Base-by-base conservation (phyloP, 225 moss, liverwort and hornwort genomes). In the Pseudisothecium myosuroides region DNA sequence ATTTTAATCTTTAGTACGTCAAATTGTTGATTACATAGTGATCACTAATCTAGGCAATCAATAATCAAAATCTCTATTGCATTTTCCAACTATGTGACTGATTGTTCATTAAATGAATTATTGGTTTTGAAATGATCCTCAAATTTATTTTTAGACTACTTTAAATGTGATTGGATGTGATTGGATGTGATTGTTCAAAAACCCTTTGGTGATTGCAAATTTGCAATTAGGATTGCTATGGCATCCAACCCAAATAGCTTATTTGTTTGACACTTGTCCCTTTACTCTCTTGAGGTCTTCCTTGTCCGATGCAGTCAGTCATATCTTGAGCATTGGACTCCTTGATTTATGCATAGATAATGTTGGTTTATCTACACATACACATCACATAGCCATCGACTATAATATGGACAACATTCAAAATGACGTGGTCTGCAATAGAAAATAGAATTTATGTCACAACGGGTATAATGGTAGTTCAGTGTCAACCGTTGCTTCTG, bases 351-450 rank as follows among this genome's bases (percentile, higher is more conserved):
- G 3, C 5, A 41, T 41, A 68, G 12, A 39, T 4, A 4, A 8
- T 1, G 4, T 15, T 26, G 14, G 8, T 71, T 26, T 41, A 26
- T 5, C 0, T 26, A 1, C 2, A 26, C 0, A 7, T 6, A 26
- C 1, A 4, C n/a, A 41, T 14, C 8, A 41, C 1, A 0, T 71
- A 71, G 71, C 71, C 26, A 71, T 41, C 5, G 3, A 4, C 41
- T 26, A 2, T 4, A 0, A 14, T n/a, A 23, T 23, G 2, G 5
- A 41, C 4, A 0, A 14, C 14, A 71, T 71, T 68, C 2, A 12
- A n/a, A 68, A 21, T n/a, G n/a, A 68, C 2, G 22, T 6, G 2
- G 8, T 11, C 0, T 5, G 7, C 39, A 41, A 41, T 26, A 71
- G 8, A 41, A 71, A 14, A 0, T 7, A 71, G 14, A 66, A 34